Percentiles rank a stretch among this genome's conserved stretches.
These are phyloP conservation scores for Calonectria ilicicola DNA, from an alignment of 2,329 filamentous ascomycete species.

Conservation along the genomic window DNA sequence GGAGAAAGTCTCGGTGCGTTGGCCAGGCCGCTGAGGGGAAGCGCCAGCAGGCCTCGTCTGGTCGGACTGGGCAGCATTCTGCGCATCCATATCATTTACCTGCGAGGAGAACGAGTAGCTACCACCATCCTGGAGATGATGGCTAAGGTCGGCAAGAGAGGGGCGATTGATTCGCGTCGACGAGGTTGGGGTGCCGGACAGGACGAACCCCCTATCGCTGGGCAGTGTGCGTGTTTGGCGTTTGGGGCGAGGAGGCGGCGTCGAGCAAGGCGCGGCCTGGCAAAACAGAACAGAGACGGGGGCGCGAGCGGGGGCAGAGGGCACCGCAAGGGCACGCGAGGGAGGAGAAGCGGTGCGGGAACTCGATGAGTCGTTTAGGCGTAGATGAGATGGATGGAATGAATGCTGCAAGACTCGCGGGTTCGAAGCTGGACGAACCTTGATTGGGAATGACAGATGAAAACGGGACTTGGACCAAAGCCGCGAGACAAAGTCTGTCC, in stretches of 20 bases:
- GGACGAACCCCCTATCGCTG: constrained; percentile 31
- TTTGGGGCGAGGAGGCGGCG: constrained; percentile 24
- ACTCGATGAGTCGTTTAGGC: constrained; percentile 26
- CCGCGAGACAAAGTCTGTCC: constrained; percentile 38
- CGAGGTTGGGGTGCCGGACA: constrained; percentile 20
- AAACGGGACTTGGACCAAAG: constrained; percentile 36
- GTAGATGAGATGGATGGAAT: constrained; percentile 32
- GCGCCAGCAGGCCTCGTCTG: constrained; percentile 68
- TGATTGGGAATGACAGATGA: constrained; percentile 37
- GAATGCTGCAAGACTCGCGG: constrained; percentile 23
- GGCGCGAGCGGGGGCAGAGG: constrained; percentile 25
- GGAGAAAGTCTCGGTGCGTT: constrained; percentile 35
- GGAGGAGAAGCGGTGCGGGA: constrained; percentile 9
- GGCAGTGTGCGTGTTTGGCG: constrained; percentile 17
- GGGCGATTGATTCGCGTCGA: constrained; percentile 44
- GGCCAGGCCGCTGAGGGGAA: constrained; percentile 60
- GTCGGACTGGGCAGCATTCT: constrained; percentile 74
- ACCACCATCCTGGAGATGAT: constrained; percentile 68
- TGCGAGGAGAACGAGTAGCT: constrained; percentile 60
- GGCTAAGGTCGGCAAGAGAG: constrained; percentile 30
- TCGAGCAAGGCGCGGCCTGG: constrained; percentile 22
- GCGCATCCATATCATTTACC: constrained; percentile 77
- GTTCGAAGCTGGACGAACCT: constrained; percentile 37
- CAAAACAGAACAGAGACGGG: constrained; percentile 21
- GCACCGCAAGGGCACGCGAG: constrained; percentile 8